Percentiles rank a stretch among this genome's conserved stretches.
Conservation (phyloP, 2,329 filamentous ascomycete genomes). For the Fusarium verticillioides region DNA sequence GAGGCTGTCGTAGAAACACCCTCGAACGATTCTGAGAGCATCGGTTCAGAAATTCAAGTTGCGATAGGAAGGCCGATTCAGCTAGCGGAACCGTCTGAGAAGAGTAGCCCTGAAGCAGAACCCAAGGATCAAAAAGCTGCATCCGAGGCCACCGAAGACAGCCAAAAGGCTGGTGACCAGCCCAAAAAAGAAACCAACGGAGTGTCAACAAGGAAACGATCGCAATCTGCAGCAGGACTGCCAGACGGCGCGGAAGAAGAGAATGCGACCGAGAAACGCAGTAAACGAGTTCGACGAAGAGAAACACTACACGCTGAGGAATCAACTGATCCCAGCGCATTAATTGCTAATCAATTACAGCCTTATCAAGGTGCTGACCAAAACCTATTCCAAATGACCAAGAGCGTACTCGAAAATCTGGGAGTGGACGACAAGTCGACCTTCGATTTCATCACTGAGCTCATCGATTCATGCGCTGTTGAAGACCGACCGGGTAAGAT, state of each 20-base stretch:
- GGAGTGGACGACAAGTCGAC: conserved; percentile 63
- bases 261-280: conserved; percentile 67
- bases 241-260: conserved; percentile 68
- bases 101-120: conserved; percentile 14
- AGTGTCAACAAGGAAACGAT: conserved; percentile 66
- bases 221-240: conserved; percentile 70
- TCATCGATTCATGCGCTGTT: conserved; percentile 63
- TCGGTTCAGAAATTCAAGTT: conserved; percentile 17
- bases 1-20: conserved; percentile 42
- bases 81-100: conserved; percentile 3
- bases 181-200: conserved; percentile 51
- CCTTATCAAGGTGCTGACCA: conserved; percentile 67
- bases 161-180: conserved; percentile 44
- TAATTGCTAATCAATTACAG: conserved; percentile 66
- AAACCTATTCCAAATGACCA: conserved; percentile 65
- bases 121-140: conserved; percentile 37
- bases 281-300: conserved; percentile 70
- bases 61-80: conserved; percentile 13
- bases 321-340: conserved; percentile 61
- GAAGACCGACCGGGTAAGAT: conserved; percentile 64
- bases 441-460: conserved; percentile 58
- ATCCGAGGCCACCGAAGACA: conserved; percentile 37
- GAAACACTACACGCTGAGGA: conserved; percentile 66
- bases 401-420: conserved; percentile 65
- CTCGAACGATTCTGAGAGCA: conserved; percentile 27